Evolutionary conservation across 2,329 filamentous ascomycete genomes (phyloP).

Genomic region (Beauveria australis): DNA sequence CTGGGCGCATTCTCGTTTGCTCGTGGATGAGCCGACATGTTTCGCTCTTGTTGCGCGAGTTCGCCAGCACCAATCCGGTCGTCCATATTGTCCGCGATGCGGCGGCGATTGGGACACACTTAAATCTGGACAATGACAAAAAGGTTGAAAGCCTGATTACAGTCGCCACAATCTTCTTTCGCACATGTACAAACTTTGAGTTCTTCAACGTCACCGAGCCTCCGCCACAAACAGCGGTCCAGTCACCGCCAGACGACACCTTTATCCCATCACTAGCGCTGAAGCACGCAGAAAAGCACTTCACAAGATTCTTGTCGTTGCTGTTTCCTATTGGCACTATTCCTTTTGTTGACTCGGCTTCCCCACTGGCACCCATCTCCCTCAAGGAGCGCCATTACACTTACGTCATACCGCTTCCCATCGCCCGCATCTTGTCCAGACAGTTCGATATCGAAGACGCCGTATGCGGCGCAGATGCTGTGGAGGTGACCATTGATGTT

Average conservation of each 20-base stretch:
- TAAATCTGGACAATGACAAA: slow-evolving; percentile 46
- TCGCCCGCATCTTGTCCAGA: slow-evolving; percentile 46
- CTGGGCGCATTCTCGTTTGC: slow-evolving; percentile 61
- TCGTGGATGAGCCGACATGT: slow-evolving; percentile 60
- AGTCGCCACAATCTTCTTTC: slow-evolving; percentile 49
- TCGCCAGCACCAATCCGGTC: slow-evolving; percentile 57
- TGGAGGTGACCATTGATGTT: not conserved
- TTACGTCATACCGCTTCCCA: slow-evolving; percentile 54
- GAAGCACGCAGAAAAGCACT: slow-evolving; percentile 61
- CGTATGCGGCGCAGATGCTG: slow-evolving; percentile 1
- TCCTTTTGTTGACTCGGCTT: slow-evolving; percentile 54
- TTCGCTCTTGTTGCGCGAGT: slow-evolving; percentile 52
- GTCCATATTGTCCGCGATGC: slow-evolving; percentile 62
- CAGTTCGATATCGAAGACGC: slow-evolving; percentile 34
- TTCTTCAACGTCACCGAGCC: slow-evolving; percentile 67
- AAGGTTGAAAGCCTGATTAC: slow-evolving; percentile 52
- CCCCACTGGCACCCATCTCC: slow-evolving; percentile 54
- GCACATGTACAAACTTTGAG: slow-evolving; percentile 63
- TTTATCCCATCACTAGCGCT: slow-evolving; percentile 56
- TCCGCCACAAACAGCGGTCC: slow-evolving; percentile 11
- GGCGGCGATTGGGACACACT: slow-evolving; percentile 54
- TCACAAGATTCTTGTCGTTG: slow-evolving; percentile 59
- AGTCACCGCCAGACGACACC: slow-evolving; percentile 23
- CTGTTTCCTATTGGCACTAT: slow-evolving; percentile 46
- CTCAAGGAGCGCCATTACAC: slow-evolving; percentile 56